phyloP scores from a whole-genome alignment of 257 asterid genomes.

The Forsythia suspensa region DNA sequence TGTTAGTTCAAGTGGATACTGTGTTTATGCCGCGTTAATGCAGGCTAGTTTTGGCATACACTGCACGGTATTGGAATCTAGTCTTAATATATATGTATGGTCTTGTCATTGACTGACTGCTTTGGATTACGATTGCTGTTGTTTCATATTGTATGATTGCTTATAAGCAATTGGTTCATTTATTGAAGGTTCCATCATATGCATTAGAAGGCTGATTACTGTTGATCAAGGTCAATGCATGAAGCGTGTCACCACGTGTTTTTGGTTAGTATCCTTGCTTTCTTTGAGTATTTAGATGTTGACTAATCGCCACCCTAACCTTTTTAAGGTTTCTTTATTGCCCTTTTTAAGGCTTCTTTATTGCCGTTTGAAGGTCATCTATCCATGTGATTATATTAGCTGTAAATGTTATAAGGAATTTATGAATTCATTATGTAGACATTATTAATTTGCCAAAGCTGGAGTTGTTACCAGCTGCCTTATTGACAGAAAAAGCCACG shows the following conservation, averaged over 20 bases:
- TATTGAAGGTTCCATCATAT: constrained; percentile 63
- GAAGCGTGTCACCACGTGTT: constrained; percentile 27
- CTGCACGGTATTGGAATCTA: not conserved
- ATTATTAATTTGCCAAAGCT: not conserved
- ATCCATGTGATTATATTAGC: not conserved
- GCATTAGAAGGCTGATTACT: constrained; percentile 69
- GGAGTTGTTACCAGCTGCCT: not conserved
- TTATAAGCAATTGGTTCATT: constrained; percentile 18
- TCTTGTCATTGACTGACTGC: constrained; percentile 5
- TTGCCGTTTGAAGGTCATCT: not conserved
- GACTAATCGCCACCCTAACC: not conserved
- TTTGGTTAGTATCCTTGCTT: constrained; percentile 10
- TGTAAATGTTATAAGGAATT: not conserved
- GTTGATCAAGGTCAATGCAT: constrained; percentile 21
- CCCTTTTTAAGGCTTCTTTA: not conserved
- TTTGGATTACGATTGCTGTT: constrained; percentile 1
- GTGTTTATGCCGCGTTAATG: not conserved
- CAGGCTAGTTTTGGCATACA: not conserved
- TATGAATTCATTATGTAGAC: not conserved
- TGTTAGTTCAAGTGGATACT: constrained; percentile 2
- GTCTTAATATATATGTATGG: not conserved
- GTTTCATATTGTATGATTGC: not conserved
- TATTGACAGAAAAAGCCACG: not conserved
- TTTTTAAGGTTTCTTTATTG: not conserved
- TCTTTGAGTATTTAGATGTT: not conserved